Conservation (phyloP, 2,329 filamentous ascomycete species). For the Ophiostoma sp. region DNA sequence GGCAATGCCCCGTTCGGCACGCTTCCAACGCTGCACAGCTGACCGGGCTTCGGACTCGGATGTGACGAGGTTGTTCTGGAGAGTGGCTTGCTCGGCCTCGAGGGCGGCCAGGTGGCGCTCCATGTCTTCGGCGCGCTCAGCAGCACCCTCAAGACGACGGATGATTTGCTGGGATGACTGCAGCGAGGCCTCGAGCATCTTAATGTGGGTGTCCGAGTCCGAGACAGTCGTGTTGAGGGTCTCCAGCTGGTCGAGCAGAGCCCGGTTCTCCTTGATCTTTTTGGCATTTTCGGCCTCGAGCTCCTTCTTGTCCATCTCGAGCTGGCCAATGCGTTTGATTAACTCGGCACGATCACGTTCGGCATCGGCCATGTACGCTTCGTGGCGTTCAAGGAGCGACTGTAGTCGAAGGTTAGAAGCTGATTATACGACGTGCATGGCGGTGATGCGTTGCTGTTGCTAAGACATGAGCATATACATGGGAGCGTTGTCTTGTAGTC, state of each 20-base stretch:
- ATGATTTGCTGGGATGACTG: slow-evolving; percentile 76
- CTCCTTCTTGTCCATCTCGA: slow-evolving; percentile 72
- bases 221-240: slow-evolving; percentile 74
- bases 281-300: slow-evolving; percentile 75
- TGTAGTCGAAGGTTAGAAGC: slow-evolving; percentile 44
- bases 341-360: slow-evolving; percentile 80
- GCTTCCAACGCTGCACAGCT: slow-evolving; percentile 79
- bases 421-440: neutral
- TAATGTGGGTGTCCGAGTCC: slow-evolving; percentile 78
- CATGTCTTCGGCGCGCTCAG: slow-evolving; percentile 71
- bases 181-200: slow-evolving; percentile 72
- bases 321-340: slow-evolving; percentile 67
- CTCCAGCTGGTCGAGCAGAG: slow-evolving; percentile 81
- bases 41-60: slow-evolving; percentile 75
- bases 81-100: slow-evolving; percentile 74
- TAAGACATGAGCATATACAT: neutral
- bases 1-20: slow-evolving; percentile 75
- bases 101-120: slow-evolving; percentile 77
- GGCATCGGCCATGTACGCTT: slow-evolving; percentile 89
- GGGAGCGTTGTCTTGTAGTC: slow-evolving; percentile 27
- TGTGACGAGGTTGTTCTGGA: slow-evolving; percentile 66
- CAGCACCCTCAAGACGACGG: slow-evolving; percentile 70
- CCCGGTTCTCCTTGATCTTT: slow-evolving; percentile 79
- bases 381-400: slow-evolving; percentile 88
- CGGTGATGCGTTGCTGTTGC: neutral